Evolutionary conservation across 2,329 filamentous ascomycete genomes (phyloP).

Genomic region (Clarireedia monteithiana): DNA sequence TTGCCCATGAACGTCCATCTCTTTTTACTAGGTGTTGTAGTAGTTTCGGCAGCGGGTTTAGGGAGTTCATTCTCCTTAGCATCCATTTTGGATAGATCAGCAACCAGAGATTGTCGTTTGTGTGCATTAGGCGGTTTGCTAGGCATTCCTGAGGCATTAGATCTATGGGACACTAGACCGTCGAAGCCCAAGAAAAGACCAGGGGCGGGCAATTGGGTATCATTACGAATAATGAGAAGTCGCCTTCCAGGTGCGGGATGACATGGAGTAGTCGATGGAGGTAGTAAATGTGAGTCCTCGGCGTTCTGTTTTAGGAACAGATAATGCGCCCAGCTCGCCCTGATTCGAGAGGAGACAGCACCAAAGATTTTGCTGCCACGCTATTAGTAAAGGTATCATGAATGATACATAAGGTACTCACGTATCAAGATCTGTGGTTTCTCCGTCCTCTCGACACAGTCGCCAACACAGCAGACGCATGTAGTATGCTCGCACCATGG

Average conservation of each 20-base stretch:
- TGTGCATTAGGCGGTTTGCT: conserved; percentile 15
- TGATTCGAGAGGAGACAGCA: conserved; percentile 47
- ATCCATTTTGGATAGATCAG: conserved; percentile 13
- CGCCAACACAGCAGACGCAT: conserved; percentile 68
- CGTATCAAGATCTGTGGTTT: conserved; percentile 45
- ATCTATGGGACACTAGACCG: conserved; percentile 34
- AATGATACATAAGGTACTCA: conserved; percentile 32
- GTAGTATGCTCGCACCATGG: conserved; percentile 70
- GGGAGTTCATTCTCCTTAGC: conserved; percentile 10
- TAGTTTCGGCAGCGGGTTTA: conserved; percentile 15
- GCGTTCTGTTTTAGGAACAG: conserved; percentile 50
- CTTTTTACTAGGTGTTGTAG: conserved; percentile 38
- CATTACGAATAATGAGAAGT: conserved; percentile 63
- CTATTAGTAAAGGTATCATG: conserved; percentile 18
- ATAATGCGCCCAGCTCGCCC: conserved; percentile 56
- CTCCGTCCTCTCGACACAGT: conserved; percentile 52
- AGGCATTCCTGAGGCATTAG: conserved; percentile 5
- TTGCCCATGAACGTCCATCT: conserved; percentile 58
- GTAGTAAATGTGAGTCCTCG: conserved; percentile 38
- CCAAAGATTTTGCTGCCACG: conserved; percentile 47
- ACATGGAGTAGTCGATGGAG: conserved; percentile 56
- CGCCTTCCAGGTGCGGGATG: conserved; percentile 61
- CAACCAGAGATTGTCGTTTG: conserved; percentile 24
- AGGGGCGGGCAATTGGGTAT: conserved; percentile 34
- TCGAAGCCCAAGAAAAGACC: conserved; percentile 54